These are phyloP conservation scores for Chrysosporium keratinophilum DNA, from an alignment of 2,329 filamentous ascomycete species.

Conservation along the genomic window DNA sequence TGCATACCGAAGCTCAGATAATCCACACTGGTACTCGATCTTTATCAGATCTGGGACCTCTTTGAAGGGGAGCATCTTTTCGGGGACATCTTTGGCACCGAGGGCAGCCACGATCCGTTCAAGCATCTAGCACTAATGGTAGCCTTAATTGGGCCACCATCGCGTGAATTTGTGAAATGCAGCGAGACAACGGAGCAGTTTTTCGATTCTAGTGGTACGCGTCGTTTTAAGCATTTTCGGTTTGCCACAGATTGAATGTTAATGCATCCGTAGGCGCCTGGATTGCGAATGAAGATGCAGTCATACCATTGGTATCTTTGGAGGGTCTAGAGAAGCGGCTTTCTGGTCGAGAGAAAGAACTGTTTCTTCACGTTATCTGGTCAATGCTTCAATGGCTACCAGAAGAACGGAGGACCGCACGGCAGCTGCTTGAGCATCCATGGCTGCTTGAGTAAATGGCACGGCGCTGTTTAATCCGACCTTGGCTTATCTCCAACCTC, in stretches of 20 bases:
- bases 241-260: too few species aligned
- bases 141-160: conserved; percentile 22
- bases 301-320: conserved; percentile 19
- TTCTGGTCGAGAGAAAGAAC: conserved; percentile 16
- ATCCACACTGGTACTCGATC: conserved; percentile 11
- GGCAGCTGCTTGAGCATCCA: conserved; percentile 31
- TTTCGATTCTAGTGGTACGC: conserved; percentile 22
- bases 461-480: too few species aligned
- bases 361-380: conserved; percentile 28
- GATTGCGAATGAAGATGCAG: conserved; percentile 20
- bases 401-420: conserved; percentile 30
- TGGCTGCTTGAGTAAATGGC: too few species aligned
- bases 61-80: conserved; percentile 16
- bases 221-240: too few species aligned
- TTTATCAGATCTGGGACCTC: conserved; percentile 14
- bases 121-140: conserved; percentile 23
- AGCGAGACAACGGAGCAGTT: conserved; percentile 24
- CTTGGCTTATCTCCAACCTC: too few species aligned
- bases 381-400: conserved; percentile 33
- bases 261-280: conserved; percentile 20
- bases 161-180: conserved; percentile 20
- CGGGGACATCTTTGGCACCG: conserved; percentile 18
- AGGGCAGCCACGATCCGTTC: conserved; percentile 20
- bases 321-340: conserved; percentile 17
- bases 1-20: conserved; percentile 8